Conservation (phyloP, 495 filamentous ascomycete genomes). For the Hypoxylon intermedium region DNA sequence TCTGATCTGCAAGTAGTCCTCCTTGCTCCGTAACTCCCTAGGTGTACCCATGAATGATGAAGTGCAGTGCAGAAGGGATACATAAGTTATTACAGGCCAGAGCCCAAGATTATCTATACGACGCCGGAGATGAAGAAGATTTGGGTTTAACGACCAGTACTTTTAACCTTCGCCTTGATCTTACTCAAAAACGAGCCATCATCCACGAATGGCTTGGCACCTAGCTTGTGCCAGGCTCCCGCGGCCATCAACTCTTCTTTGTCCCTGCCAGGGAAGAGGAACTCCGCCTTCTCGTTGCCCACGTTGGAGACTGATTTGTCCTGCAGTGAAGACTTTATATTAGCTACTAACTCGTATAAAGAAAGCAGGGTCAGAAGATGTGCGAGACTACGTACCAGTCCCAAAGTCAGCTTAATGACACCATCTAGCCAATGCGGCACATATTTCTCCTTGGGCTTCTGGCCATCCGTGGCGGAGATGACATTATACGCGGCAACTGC, state of each 20-base stretch:
- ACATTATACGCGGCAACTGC: slow-evolving; percentile 63
- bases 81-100: too few species aligned
- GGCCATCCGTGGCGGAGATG: slow-evolving; percentile 49
- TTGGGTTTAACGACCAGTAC: too few species aligned
- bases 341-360: not conserved
- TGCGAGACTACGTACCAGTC: slow-evolving; percentile 32
- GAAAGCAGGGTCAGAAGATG: not conserved
- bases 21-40: not conserved
- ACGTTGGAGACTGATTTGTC: slow-evolving; percentile 39
- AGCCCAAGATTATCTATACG: not conserved
- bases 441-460: slow-evolving; percentile 40
- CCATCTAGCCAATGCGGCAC: slow-evolving; percentile 41
- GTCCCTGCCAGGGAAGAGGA: slow-evolving; percentile 26
- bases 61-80: too few species aligned
- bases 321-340: slow-evolving; percentile 8
- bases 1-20: not conserved
- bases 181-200: slow-evolving; percentile 25
- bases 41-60: not conserved
- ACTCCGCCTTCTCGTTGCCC: slow-evolving; percentile 32
- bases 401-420: slow-evolving; percentile 44
- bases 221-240: slow-evolving; percentile 35
- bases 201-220: slow-evolving; percentile 37
- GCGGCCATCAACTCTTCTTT: slow-evolving; percentile 27
- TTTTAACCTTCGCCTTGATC: slow-evolving; percentile 28
- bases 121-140: not conserved